Percentiles rank a stretch among this genome's conserved stretches.
Conservation (phyloP, 1,284 basidiomycete species). For the Phaffia rhodozyma region DNA sequence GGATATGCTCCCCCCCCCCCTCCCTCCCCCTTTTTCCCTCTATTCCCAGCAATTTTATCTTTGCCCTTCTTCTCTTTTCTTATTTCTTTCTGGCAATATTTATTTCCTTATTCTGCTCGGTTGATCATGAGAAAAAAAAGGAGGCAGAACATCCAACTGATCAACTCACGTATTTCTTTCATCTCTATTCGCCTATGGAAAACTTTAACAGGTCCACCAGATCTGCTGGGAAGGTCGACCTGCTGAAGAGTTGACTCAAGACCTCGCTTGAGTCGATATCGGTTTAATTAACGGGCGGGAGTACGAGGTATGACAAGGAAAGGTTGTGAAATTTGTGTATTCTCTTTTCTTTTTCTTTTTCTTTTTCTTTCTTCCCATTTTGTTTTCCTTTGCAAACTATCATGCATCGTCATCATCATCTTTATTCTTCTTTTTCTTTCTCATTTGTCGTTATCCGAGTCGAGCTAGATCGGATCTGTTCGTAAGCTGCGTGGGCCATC, state of each 20-base stretch:
- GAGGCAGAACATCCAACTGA: too few species aligned
- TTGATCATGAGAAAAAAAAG: neutral
- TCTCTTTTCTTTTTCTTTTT: neutral
- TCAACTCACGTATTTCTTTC: neutral
- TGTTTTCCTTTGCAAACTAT: too few species aligned
- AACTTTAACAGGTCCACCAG: slow-evolving; percentile 30
- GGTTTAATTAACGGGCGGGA: neutral
- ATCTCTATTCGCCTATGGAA: neutral
- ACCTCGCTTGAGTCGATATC: slow-evolving; percentile 16
- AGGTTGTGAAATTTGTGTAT: neutral
- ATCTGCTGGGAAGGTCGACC: slow-evolving; percentile 35
- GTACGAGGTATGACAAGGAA: neutral
- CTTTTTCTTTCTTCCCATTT: neutral
- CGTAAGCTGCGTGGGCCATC: too few species aligned
- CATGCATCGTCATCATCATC: neutral
- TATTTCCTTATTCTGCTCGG: neutral
- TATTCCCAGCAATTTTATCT: slow-evolving; percentile 4
- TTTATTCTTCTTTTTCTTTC: neutral
- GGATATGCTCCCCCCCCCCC: neutral
- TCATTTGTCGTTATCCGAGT: neutral
- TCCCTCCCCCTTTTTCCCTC: neutral
- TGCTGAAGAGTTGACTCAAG: slow-evolving; percentile 34
- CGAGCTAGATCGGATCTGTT: neutral
- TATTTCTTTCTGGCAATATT: neutral
- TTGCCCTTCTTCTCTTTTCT: neutral